Evolutionary conservation across 2,329 filamentous ascomycete species (phyloP).

Genomic region (Penicillium sp.): DNA sequence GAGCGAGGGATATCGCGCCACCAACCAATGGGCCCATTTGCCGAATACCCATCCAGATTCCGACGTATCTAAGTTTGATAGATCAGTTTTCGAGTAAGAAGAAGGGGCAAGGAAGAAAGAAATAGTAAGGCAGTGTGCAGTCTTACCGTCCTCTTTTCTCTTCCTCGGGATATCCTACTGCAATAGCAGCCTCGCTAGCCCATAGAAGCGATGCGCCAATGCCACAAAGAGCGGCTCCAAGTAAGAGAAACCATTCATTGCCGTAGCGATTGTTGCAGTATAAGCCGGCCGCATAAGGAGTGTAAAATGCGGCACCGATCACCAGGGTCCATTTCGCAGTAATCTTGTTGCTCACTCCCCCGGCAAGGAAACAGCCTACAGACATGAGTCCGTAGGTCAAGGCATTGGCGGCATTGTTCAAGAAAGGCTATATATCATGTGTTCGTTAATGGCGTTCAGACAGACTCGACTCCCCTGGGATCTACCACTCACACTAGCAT

Average conservation of each 20-base stretch:
- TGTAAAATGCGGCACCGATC: constrained; percentile 46
- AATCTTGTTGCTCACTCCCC: constrained; percentile 48
- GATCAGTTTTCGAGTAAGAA: no score
- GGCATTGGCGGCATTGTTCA: constrained; percentile 56
- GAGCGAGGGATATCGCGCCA: constrained; percentile 55
- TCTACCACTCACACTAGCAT: constrained; percentile 21
- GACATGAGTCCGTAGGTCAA: constrained; percentile 54
- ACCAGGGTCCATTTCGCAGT: constrained; percentile 47
- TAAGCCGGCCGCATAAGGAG: constrained; percentile 42
- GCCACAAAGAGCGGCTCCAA: constrained; percentile 52
- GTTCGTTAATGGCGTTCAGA: not conserved
- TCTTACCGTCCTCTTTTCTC: constrained; percentile 50
- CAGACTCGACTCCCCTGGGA: no score
- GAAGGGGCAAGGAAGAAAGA: not conserved
- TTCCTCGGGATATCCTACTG: constrained; percentile 51
- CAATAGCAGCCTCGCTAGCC: constrained; percentile 48
- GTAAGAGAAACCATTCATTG: constrained; percentile 53
- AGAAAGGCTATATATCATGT: constrained; percentile 45
- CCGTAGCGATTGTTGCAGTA: constrained; percentile 53
- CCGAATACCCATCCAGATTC: constrained; percentile 59
- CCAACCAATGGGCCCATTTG: constrained; percentile 60
- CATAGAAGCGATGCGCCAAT: constrained; percentile 45
- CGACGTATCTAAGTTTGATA: constrained; percentile 36
- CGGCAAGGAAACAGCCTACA: constrained; percentile 50
- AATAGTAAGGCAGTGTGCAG: constrained; percentile 16